Base-by-base conservation (phyloP, 495 filamentous ascomycete genomes). In the Tuber brumale region DNA sequence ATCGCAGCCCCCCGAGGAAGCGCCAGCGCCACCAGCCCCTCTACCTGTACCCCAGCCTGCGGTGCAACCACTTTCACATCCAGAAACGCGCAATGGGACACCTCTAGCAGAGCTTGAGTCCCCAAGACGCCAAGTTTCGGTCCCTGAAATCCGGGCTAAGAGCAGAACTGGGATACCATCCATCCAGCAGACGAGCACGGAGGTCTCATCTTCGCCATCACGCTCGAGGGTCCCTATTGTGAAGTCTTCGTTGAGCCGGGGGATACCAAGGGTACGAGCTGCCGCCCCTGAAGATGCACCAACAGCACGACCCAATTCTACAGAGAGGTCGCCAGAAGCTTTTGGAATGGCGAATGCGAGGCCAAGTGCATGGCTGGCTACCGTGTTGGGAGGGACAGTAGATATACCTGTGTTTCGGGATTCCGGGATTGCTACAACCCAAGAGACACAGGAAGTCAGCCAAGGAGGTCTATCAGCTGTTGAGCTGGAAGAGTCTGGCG, bases 111-210 rank as follows among this genome's bases (percentile, higher is more conserved):
- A 66, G 18, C 57, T 31, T 66, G 57, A 66, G 27, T 27, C 14
- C 57, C 27, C 27, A 2, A 35, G 57, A 35, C 57, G 27, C 27
- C 57, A 66, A 14, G 57, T 35, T 66, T 27, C 12, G 27, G 57
- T 66, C 31, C 57, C 27, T 35, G 27, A 0, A 35, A 66, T 66
- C 5, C 27, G 57, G 27, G 31, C 27, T 19, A 19, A 19, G 57
- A 66, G 27, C 14, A 12, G 71, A 14, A 44, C 51, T 35, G 71
- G 77, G 21, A 46, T 74, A n/a, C 76, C 77, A 57, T 39, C 57
- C 8, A 41, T 74, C 31, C 61, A 61, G 14, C 70, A 75, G 10
- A 71, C 31, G 31, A 61, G 39, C 21, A 19, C 35, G 3, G 70
- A 35, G 27, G 57, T 2, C 31, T 35, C 27, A 14, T 18, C 31